phyloP scores from a whole-genome alignment of 768 basidiomycete genomes.

The Suillus weaverae region DNA sequence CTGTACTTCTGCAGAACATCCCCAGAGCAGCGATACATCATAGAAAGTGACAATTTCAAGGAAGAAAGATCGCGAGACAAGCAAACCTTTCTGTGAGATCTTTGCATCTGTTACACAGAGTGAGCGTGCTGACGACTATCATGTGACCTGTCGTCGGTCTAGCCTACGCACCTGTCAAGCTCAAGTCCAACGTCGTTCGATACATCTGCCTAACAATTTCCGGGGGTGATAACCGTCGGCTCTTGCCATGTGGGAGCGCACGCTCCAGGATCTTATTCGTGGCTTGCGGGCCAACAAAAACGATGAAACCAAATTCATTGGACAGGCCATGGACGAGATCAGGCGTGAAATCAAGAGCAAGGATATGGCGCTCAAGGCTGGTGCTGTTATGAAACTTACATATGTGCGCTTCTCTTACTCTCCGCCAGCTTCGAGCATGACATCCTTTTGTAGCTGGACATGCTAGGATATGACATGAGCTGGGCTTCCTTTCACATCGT shows the following conservation, averaged over 20 bases:
- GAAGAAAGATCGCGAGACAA: neutral
- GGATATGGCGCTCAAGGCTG: constrained; percentile 97
- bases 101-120: neutral
- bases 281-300: constrained; percentile 95
- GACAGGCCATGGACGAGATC: constrained; percentile 93
- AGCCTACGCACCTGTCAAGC: neutral
- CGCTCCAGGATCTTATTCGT: constrained; percentile 91
- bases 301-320: constrained; percentile 90
- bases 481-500: constrained; percentile 98
- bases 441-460: constrained; percentile 71
- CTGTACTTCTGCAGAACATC: neutral
- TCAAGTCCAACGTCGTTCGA: neutral
- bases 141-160: neutral
- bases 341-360: constrained; percentile 86
- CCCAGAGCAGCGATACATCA: neutral
- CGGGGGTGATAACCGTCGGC: neutral
- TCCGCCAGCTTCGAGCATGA: constrained; percentile 10
- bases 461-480: constrained; percentile 93
- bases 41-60: neutral
- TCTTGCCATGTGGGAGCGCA: constrained; percentile 87
- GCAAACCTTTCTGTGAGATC: neutral
- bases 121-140: neutral
- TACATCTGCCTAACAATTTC: neutral
- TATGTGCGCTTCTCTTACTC: constrained; percentile 62
- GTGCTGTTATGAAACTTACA: constrained; percentile 91